Conservation (phyloP, 257 asterid genomes). For the Rhazya stricta region DNA sequence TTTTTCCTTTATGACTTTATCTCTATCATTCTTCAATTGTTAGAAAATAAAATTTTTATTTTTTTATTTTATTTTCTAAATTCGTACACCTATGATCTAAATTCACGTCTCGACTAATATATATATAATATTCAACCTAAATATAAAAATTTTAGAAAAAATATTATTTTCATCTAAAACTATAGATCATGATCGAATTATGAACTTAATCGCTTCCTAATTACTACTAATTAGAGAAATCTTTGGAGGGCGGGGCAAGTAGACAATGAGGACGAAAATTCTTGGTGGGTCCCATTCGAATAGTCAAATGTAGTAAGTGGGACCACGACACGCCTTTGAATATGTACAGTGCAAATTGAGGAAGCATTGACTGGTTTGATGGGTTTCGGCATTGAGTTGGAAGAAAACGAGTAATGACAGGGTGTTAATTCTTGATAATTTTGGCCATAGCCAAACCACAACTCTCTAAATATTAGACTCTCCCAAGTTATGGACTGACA, state of each 20-base stretch:
- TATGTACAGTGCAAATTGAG: conserved; percentile 32
- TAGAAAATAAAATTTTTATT: too few species aligned
- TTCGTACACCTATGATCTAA: too few species aligned
- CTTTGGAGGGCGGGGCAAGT: not conserved
- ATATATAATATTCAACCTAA: too few species aligned
- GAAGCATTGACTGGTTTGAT: conserved; percentile 30
- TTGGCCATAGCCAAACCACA: conserved; percentile 15
- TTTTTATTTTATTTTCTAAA: too few species aligned
- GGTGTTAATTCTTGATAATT: conserved; percentile 14
- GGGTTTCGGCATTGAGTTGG: conserved; percentile 28
- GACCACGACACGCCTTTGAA: conserved; percentile 47
- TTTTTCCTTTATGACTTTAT: conserved; percentile 1
- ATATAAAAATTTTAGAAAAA: too few species aligned
- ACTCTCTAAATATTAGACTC: not conserved
- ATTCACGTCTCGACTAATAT: too few species aligned
- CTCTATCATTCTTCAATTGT: not conserved
- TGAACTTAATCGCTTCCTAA: too few species aligned
- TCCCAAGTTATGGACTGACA: conserved; percentile 12
- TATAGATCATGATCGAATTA: too few species aligned
- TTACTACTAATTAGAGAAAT: too few species aligned
- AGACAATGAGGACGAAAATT: conserved; percentile 24
- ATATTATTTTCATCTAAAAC: too few species aligned
- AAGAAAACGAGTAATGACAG: conserved; percentile 22
- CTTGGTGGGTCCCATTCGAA: conserved; percentile 32
- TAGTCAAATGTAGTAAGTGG: conserved; percentile 44